phyloP scores from a whole-genome alignment of 2,329 filamentous ascomycete genomes.

The Beauveria brongniartii region DNA sequence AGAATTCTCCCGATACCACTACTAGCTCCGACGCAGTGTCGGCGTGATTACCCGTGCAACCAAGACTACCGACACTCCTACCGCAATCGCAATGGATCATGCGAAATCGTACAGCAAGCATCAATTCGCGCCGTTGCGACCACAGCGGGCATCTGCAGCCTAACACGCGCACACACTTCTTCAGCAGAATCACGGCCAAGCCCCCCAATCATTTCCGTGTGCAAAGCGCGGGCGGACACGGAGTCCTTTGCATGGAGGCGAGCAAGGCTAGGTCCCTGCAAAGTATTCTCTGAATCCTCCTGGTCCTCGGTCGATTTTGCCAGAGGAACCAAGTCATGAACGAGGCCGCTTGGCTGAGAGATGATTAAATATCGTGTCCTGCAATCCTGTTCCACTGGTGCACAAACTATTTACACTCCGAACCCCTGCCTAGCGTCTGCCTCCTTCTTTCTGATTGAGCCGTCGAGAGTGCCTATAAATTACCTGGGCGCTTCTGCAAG shows the following conservation, averaged over 20 bases:
- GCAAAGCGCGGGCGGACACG: no score
- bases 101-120: background rate
- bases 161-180: background rate
- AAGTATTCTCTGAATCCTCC: background rate
- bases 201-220: background rate
- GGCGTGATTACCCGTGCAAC: background rate
- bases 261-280: background rate
- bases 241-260: background rate
- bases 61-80: background rate
- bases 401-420: background rate
- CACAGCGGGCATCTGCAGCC: background rate
- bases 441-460: background rate
- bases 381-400: background rate
- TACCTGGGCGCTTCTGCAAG: background rate
- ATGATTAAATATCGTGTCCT: background rate
- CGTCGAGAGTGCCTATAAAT: background rate
- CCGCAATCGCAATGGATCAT: background rate
- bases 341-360: background rate
- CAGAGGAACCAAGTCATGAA: no score
- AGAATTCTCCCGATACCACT: background rate
- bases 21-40: background rate
- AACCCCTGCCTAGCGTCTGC: slow-evolving; percentile 2
- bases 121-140: background rate
- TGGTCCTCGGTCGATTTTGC: no score
- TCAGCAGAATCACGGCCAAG: background rate